Conservation (phyloP, 495 filamentous ascomycete species). For the Penicillium crystallinum region DNA sequence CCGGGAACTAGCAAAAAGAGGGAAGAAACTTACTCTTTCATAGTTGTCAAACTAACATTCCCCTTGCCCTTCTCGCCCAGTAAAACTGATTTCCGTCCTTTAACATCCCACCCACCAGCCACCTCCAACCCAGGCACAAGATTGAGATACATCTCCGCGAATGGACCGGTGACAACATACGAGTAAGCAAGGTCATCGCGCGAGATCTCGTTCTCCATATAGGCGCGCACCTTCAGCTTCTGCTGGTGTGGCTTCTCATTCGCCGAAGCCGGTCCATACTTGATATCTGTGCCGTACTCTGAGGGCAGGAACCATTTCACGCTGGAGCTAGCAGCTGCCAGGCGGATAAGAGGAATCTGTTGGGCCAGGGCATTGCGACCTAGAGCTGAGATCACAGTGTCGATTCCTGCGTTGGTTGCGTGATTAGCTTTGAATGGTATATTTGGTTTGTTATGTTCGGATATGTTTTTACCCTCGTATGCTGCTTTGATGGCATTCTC, state of each 20-base stretch:
- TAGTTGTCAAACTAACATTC: constrained; percentile 58
- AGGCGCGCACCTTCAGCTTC: constrained; percentile 61
- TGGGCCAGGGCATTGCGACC: constrained; percentile 53
- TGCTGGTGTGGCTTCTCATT: constrained; percentile 63
- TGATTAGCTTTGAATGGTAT: neutral
- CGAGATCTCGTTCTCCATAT: constrained; percentile 44
- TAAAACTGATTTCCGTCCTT: constrained; percentile 52
- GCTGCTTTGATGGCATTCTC: constrained; percentile 48
- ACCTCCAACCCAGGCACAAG: constrained; percentile 23
- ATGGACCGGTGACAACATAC: constrained; percentile 65
- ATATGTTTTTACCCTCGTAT: constrained; percentile 37
- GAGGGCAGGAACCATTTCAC: constrained; percentile 67
- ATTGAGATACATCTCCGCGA: constrained; percentile 59
- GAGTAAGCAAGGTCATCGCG: constrained; percentile 50
- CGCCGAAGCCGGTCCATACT: constrained; percentile 54
- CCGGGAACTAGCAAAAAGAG: neutral
- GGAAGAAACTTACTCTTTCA: constrained; percentile 54
- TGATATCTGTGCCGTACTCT: constrained; percentile 72
- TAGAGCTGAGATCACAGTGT: constrained; percentile 62
- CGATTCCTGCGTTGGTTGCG: constrained; percentile 36
- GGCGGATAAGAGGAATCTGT: constrained; percentile 54
- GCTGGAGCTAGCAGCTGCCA: constrained; percentile 49
- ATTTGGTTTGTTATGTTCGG: neutral
- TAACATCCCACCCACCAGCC: constrained; percentile 52
- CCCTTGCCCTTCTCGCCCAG: constrained; percentile 49